Evolutionary conservation across 2,329 filamentous ascomycete species (phyloP), one percentile per base, ranked within the genome.

Genomic region (Pseudopyricularia cyperi): DNA sequence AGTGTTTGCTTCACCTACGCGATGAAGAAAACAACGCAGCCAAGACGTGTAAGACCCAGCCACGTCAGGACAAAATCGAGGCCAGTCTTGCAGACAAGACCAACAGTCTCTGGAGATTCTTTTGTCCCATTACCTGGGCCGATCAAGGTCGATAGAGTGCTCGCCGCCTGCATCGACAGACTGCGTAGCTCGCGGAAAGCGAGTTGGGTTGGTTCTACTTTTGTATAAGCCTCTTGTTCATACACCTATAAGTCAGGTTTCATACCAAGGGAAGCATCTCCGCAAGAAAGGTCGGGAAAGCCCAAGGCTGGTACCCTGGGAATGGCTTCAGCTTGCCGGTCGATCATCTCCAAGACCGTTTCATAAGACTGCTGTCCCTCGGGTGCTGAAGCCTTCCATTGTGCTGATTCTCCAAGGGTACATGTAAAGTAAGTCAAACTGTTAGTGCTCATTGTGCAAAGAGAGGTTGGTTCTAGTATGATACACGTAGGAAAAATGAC

Each of bases 31-130:
- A 79, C 76, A 0, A 73, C 68, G 56, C 71, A 68, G 0, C 80
- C 80, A 42, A 79, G 58, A 9, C 71, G 67, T 60, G 82, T 76
- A 39, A 84, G 64, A 0, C 71, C 80, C 2, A 84, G 65, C 79
- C 78, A 84, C 0, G 72, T 71, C 50, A 82, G 69, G 0, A 83
- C 64, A 52, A 85, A 82, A 9, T 76, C 71, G 0, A 73, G 60
- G 0, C 73, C 77, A 57, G 79, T 84, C 0, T 73, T 68, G 53
- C 74, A 76, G 0, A 85, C 15, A 11, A 44, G 39, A 12, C 22
- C 39, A 19, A 44, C 39, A 28, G 8, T 28, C 5, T 44, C 39
- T 1, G 39, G 22, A 2, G 39, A 28, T 4, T 26, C 39, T 15
- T 17, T 44, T 11, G 22, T 44, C 39, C 22, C 11, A 26, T 26